These are phyloP conservation scores for Globisporangium mamillatum DNA, from an alignment of 352 stramenopile genomes.

Conservation along the genomic window DNA sequence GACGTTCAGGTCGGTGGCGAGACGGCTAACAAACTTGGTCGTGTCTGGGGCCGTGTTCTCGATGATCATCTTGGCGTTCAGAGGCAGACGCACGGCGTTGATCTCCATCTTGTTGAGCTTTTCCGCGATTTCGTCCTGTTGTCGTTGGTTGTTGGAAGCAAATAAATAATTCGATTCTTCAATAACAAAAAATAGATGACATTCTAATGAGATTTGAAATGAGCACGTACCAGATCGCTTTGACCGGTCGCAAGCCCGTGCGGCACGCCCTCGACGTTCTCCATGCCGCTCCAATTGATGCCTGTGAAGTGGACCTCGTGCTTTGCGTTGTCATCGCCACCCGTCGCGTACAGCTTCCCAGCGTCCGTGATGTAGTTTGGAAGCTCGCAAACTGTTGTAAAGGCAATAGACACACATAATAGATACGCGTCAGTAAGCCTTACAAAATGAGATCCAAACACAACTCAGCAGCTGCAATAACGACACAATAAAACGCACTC, in stretches of 20 bases:
- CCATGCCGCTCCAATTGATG: slow-evolving; percentile 88
- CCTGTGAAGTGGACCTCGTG: slow-evolving; percentile 76
- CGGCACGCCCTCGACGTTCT: slow-evolving; percentile 74
- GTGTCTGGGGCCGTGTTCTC: slow-evolving; percentile 61
- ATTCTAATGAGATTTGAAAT: not conserved
- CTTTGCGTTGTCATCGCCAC: slow-evolving; percentile 44
- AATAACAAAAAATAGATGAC: not conserved
- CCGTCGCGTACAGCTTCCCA: slow-evolving; percentile 64
- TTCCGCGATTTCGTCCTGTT: slow-evolving; percentile 49
- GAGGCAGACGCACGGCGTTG: slow-evolving; percentile 72
- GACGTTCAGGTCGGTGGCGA: slow-evolving; percentile 62
- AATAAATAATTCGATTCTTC: not conserved
- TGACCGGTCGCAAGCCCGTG: slow-evolving; percentile 70
- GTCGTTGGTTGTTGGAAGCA: not conserved
- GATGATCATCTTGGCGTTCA: slow-evolving; percentile 84
- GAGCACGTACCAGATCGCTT: slow-evolving; percentile 40
- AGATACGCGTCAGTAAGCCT: not conserved
- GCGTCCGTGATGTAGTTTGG: slow-evolving; percentile 64
- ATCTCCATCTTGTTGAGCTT: slow-evolving; percentile 66
- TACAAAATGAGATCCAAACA: not conserved
- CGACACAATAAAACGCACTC: slow-evolving; percentile 24
- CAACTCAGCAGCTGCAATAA: not conserved
- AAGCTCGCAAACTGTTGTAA: slow-evolving; percentile 50
- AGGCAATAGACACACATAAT: not conserved
- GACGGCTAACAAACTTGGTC: slow-evolving; percentile 61